Conservation (phyloP, 805 yeast genomes). For the Ogataea zsoltii region DNA sequence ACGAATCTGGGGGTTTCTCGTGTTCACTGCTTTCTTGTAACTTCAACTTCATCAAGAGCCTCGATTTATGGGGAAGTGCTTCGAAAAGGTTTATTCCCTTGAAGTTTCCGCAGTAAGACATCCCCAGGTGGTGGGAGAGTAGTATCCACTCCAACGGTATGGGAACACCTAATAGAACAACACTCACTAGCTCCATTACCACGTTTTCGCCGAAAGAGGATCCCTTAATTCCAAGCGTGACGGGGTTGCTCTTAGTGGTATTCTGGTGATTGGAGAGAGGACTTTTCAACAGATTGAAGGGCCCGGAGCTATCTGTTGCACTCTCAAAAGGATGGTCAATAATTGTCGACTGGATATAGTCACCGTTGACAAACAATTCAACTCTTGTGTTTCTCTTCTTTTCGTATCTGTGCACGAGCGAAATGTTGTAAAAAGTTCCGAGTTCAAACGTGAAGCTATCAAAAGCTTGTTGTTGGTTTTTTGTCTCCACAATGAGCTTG, state of each 20-base stretch:
- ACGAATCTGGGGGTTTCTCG: neutral
- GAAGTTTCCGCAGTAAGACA: constrained; percentile 48
- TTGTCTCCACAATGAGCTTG: constrained; percentile 17
- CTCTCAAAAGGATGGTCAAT: constrained; percentile 15
- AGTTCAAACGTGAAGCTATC: constrained; percentile 32
- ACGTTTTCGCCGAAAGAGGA: constrained; percentile 32
- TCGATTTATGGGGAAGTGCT: constrained; percentile 38
- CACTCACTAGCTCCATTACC: constrained; percentile 30
- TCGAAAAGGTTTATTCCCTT: constrained; percentile 40
- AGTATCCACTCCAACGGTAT: constrained; percentile 53
- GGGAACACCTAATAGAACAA: constrained; percentile 39
- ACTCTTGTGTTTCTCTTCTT: constrained; percentile 34
- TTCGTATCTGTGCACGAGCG: constrained; percentile 27
- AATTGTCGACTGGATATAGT: constrained; percentile 37
- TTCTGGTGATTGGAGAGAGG: neutral
- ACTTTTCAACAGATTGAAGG: constrained; percentile 1
- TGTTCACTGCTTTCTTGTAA: constrained; percentile 20
- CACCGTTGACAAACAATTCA: constrained; percentile 51
- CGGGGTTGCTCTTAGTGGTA: neutral
- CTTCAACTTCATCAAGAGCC: constrained; percentile 29
- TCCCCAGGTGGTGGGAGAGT: constrained; percentile 47
- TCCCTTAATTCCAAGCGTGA: constrained; percentile 13
- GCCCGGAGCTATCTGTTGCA: constrained; percentile 3
- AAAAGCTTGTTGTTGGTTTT: constrained; percentile 20
- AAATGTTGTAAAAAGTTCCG: constrained; percentile 28